These are phyloP conservation scores for Setaria italica DNA, from an alignment of 202 grass and related monocot genomes.

Conservation along the genomic window DNA sequence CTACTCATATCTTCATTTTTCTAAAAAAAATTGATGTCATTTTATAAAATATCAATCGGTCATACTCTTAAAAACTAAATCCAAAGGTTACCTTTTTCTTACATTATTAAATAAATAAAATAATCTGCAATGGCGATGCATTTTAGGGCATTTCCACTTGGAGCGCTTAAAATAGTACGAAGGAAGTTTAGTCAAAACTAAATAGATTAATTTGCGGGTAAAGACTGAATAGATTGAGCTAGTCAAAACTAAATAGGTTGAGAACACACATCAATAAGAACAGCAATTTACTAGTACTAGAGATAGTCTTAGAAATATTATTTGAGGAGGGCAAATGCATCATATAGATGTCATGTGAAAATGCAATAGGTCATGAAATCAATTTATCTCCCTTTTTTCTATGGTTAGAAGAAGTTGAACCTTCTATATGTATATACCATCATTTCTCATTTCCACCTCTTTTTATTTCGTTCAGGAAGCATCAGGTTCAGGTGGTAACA, in stretches of 20 bases:
- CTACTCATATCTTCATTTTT: background rate
- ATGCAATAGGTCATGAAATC: background rate
- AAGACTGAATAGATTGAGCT: too few species aligned
- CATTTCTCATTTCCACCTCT: background rate
- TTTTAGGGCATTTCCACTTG: background rate
- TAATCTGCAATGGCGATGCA: background rate
- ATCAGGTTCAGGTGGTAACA: conserved; percentile 63
- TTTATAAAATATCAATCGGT: background rate
- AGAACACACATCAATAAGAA: background rate
- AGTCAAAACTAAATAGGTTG: background rate
- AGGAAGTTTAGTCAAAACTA: background rate
- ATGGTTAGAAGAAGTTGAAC: background rate
- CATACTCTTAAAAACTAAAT: background rate
- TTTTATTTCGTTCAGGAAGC: conserved; percentile 57
- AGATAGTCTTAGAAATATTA: background rate
- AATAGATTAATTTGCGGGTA: background rate
- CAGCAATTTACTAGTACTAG: background rate
- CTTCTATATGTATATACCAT: conserved; percentile 9
- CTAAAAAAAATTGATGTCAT: background rate
- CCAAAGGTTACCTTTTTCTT: background rate
- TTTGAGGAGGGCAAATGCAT: background rate
- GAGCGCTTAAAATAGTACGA: background rate
- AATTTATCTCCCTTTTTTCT: background rate
- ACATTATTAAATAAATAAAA: background rate
- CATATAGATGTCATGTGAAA: background rate